phyloP scores from a whole-genome alignment of 306 rosid species.

The Vicia sativa region DNA sequence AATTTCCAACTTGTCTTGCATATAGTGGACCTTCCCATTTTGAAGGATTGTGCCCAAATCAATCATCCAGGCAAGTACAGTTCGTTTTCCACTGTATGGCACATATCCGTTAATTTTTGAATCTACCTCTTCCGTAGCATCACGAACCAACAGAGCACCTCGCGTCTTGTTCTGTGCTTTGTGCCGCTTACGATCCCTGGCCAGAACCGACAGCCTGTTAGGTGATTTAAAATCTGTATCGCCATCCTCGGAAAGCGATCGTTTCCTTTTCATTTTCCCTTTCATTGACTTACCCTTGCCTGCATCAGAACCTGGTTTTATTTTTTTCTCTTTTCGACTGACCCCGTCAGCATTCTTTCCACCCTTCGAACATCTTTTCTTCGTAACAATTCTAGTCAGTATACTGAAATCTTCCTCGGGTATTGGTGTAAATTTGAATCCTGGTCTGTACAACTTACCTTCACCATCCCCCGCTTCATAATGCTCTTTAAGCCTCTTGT shows the following conservation, averaged over 20 bases:
- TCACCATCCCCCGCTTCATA: constrained; percentile 72
- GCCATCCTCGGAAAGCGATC: constrained; percentile 37
- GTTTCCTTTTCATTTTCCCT: constrained; percentile 53
- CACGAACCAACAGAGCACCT: constrained; percentile 67
- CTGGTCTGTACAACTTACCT: constrained; percentile 50
- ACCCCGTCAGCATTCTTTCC: constrained; percentile 29
- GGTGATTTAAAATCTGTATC: constrained; percentile 28
- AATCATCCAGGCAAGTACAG: constrained; percentile 87
- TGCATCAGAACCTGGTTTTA: constrained; percentile 41
- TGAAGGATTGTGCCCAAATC: constrained; percentile 71
- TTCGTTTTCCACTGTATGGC: constrained; percentile 79
- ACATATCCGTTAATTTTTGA: constrained; percentile 72
- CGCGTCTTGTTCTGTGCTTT: constrained; percentile 61
- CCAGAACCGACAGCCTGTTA: constrained; percentile 40
- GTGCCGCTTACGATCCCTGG: constrained; percentile 50
- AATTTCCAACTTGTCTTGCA: constrained; percentile 46
- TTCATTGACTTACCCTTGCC: constrained; percentile 46
- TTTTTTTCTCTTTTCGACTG: constrained; percentile 46
- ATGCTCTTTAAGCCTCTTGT: constrained; percentile 59
- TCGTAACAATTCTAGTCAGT: constrained; percentile 55
- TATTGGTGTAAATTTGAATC: constrained; percentile 73
- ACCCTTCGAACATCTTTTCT: constrained; percentile 38
- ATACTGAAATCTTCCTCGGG: constrained; percentile 63
- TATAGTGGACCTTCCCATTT: constrained; percentile 67
- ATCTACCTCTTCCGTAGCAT: constrained; percentile 62